Base-by-base conservation (phyloP, 2,329 filamentous ascomycete genomes). In the Botrytis hyacinthi region DNA sequence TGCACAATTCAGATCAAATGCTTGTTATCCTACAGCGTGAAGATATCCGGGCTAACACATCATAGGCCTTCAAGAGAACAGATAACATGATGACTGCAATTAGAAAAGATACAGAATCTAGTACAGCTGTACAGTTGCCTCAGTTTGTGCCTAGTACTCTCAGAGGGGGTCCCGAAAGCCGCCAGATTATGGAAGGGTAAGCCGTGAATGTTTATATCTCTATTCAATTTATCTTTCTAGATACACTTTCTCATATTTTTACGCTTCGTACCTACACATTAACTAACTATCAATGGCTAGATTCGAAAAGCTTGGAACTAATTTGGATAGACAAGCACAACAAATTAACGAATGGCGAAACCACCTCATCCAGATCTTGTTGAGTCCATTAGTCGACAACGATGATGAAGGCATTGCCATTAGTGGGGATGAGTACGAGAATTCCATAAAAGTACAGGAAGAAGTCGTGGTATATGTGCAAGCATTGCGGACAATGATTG, bases 361-460 rank as follows among this genome's bases (percentile, higher is more conserved):
- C 73, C 86, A 89, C 60, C 90, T 95, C 74, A 87, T 93, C 29
- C 87, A 92, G 71, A 87, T 95, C 32, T 85, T 98, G 16, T 83
- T 92, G 18, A 87, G 90, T 74, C 90, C 93, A 0, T 86, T 98
- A 2, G 89, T 98, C 29, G 96, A 98, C 77, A 90, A 96, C 79
- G 94, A 96, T 79, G 94, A 97, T 59, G 89, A 90, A 26, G 85
- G 84, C n/a, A 83, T 87, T 16, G 93, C 97, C 73, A 87, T 90
- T 3, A 95, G 94, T 18, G 96, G 96, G 37, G 92, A 98, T 74
- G 96, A 98, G 81, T 96, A 97, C 76, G 92, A 94, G 77, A 89
- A 93, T 46, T 97, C 95, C 0, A 93, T 94, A 0, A 93, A 93
- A 81, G 88, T 91, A 63, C 95, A 98, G 82, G 95, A 98, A 75